These are phyloP conservation scores for Phytopythium litorale DNA, from an alignment of 352 stramenopile genomes.

Conservation along the genomic window DNA sequence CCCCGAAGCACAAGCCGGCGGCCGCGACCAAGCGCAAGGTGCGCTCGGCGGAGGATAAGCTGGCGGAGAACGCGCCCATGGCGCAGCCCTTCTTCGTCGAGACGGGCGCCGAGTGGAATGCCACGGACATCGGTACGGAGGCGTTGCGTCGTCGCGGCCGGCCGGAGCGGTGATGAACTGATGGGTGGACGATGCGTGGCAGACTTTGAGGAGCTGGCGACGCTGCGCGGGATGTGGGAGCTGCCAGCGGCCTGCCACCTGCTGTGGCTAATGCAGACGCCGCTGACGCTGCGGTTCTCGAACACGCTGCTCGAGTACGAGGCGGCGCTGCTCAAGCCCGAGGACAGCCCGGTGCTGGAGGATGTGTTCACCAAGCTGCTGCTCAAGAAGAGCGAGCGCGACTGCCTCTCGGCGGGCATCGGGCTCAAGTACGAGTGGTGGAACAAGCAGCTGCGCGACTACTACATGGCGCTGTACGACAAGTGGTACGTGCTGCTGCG, in stretches of 20 bases:
- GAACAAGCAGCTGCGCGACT: conserved; percentile 82
- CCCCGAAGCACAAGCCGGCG: conserved; percentile 23
- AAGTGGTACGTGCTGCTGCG: conserved; percentile 77
- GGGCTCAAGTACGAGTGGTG: conserved; percentile 87
- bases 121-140: conserved; percentile 40
- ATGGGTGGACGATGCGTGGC: not conserved
- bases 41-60: conserved; percentile 50
- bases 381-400: conserved; percentile 79
- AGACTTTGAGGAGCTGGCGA: conserved; percentile 70
- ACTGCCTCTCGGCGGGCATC: conserved; percentile 66
- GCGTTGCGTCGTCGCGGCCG: not conserved
- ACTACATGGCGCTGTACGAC: conserved; percentile 81
- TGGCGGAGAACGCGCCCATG: conserved; percentile 54
- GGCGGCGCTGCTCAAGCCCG: conserved; percentile 65
- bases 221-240: conserved; percentile 66
- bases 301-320: conserved; percentile 84
- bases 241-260: conserved; percentile 78
- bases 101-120: conserved; percentile 61
- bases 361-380: conserved; percentile 85
- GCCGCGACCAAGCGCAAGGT: conserved; percentile 52
- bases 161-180: not conserved
- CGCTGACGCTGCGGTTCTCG: conserved; percentile 72
- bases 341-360: conserved; percentile 67
- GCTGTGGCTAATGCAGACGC: conserved; percentile 78
- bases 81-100: conserved; percentile 65